These are phyloP conservation scores for Prototheca wickerhamii DNA, from an alignment of 163 green algal species.

Conservation along the genomic window DNA sequence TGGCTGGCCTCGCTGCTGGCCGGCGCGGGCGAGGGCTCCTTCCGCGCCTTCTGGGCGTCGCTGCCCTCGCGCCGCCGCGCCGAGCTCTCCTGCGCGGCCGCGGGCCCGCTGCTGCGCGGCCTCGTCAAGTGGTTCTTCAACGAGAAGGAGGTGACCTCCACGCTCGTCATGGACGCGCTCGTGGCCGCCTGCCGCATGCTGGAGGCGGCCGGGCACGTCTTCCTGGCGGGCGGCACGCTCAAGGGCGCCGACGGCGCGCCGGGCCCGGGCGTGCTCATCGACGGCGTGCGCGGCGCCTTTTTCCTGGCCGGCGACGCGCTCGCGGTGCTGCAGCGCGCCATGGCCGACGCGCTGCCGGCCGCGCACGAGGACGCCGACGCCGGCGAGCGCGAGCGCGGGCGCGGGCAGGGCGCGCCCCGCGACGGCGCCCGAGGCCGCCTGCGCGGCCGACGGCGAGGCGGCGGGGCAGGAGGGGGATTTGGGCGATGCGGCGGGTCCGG, in stretches of 20 bases:
- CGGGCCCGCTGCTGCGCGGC: slow-evolving; percentile 48
- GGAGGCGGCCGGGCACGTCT: slow-evolving; percentile 37
- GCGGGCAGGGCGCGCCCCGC: slow-evolving; percentile 8
- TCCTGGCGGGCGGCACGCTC: slow-evolving; percentile 2
- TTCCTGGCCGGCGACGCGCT: slow-evolving; percentile 38
- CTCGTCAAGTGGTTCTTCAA: slow-evolving; percentile 97
- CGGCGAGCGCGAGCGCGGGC: slow-evolving; percentile 3
- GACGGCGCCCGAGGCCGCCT: slow-evolving; percentile 42
- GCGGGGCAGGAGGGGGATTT: neutral
- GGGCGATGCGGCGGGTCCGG: neutral
- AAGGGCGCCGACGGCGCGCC: slow-evolving; percentile 13
- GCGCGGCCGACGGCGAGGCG: neutral
- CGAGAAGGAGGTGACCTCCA: slow-evolving; percentile 97
- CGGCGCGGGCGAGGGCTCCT: neutral
- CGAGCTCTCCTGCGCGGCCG: slow-evolving; percentile 8
- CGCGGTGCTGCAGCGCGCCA: slow-evolving; percentile 14
- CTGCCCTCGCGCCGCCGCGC: slow-evolving; percentile 5
- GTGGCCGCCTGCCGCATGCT: slow-evolving; percentile 79
- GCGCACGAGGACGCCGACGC: slow-evolving; percentile 8
- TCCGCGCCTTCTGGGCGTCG: slow-evolving; percentile 13
- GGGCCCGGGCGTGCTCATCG: slow-evolving; percentile 33
- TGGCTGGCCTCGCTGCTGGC: neutral
- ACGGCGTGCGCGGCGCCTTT: slow-evolving; percentile 35
- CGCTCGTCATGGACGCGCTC: slow-evolving; percentile 94
- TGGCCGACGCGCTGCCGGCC: slow-evolving; percentile 6